Conservation (phyloP, 2,329 filamentous ascomycete species). For the Nemania sp. region DNA sequence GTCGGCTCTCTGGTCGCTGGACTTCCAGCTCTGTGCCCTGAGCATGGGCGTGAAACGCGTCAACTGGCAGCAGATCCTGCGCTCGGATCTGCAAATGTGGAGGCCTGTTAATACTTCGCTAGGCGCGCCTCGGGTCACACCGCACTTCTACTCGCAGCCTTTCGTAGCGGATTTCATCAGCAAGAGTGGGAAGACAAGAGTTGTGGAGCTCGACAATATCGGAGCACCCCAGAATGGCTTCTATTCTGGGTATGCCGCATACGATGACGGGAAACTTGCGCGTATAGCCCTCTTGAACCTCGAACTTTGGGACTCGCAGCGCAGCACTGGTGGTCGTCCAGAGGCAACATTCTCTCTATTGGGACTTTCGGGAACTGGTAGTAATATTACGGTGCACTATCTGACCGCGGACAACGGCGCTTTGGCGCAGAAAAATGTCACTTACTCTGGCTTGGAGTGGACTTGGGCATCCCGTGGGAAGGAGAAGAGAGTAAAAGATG, state of each 20-base stretch:
- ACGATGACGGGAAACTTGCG: slow-evolving; percentile 36
- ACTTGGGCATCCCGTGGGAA: slow-evolving; percentile 28
- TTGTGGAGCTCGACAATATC: slow-evolving; percentile 31
- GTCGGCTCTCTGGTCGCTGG: slow-evolving; percentile 35
- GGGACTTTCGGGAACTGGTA: slow-evolving; percentile 9
- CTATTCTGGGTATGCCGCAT: slow-evolving; percentile 35
- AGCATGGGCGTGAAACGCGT: slow-evolving; percentile 30
- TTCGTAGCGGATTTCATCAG: slow-evolving; percentile 40
- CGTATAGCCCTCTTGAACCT: slow-evolving; percentile 36
- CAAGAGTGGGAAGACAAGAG: slow-evolving; percentile 35
- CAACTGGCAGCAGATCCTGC: slow-evolving; percentile 38
- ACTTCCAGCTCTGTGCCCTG: slow-evolving; percentile 38
- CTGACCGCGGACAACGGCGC: slow-evolving; percentile 31
- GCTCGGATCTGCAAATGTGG: slow-evolving; percentile 34
- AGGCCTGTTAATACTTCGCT: slow-evolving; percentile 29
- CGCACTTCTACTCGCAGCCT: slow-evolving; percentile 39
- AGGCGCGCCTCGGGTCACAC: slow-evolving; percentile 21
- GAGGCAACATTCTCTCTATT: slow-evolving; percentile 24
- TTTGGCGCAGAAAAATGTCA: slow-evolving; percentile 31
- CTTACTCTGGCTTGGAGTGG: slow-evolving; percentile 37
- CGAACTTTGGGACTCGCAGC: slow-evolving; percentile 32
- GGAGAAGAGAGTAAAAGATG: slow-evolving; percentile 29
- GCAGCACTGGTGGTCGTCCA: slow-evolving; percentile 17
- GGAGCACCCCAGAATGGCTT: slow-evolving; percentile 26
- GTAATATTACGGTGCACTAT: slow-evolving; percentile 29